A percentile compares a stretch with the other conserved stretches of the same genome.
phyloP scores from a whole-genome alignment of 1,139 yeast genomes.

The Wickerhamiella infanticola region DNA sequence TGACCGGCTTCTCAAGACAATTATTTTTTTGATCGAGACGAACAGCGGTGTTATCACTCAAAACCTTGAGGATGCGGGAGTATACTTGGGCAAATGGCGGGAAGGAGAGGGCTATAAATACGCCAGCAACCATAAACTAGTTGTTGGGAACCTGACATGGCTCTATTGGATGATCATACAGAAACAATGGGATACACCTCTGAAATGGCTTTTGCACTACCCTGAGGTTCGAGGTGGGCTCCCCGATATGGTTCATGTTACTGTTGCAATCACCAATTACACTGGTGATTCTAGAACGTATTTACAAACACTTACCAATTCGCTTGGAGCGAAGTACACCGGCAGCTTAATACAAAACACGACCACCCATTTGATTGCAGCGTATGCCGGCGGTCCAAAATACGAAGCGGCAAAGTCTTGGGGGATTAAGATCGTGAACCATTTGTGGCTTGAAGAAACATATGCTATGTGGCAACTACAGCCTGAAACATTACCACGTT shows the following conservation, averaged over 20 bases:
- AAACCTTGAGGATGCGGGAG: constrained; percentile 23
- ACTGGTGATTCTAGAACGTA: constrained; percentile 73
- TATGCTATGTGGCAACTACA: constrained; percentile 44
- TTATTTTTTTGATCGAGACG: constrained; percentile 12
- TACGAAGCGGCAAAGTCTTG: constrained; percentile 55
- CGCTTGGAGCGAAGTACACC: constrained; percentile 67
- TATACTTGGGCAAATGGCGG: constrained; percentile 53
- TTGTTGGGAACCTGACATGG: constrained; percentile 63
- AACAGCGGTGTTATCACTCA: constrained; percentile 13
- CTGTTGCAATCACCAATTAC: constrained; percentile 61
- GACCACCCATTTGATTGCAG: constrained; percentile 61
- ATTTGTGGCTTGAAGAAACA: constrained; percentile 82
- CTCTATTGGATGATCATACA: constrained; percentile 47
- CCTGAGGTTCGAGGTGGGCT: constrained; percentile 49
- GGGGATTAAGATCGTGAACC: constrained; percentile 52
- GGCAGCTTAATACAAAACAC: constrained; percentile 42
- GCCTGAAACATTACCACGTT: constrained; percentile 32
- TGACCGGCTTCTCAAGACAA: constrained; percentile 11
- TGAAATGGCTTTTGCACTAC: constrained; percentile 44
- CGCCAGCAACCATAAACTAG: constrained; percentile 18
- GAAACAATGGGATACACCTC: constrained; percentile 43
- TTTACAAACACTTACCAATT: constrained; percentile 44
- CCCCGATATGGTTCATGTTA: constrained; percentile 35
- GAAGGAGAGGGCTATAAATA: constrained; percentile 38
- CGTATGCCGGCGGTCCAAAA: constrained; percentile 55